These are phyloP conservation scores for Meripilus lineatus DNA, from an alignment of 1,284 basidiomycete genomes.

Conservation along the genomic window DNA sequence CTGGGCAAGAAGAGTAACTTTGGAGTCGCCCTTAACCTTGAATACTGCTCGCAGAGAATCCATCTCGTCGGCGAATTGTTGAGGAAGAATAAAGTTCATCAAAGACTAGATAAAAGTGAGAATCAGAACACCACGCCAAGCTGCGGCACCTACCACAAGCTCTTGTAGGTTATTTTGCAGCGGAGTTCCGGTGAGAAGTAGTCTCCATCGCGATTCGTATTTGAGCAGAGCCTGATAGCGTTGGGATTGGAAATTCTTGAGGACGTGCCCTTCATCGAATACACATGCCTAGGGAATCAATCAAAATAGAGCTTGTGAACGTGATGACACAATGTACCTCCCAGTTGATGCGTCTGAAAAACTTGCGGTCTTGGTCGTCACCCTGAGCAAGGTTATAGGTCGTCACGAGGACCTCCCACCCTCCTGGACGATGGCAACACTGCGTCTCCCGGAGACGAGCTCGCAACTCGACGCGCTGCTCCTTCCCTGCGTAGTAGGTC, in stretches of 20 bases:
- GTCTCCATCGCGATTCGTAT: slow-evolving; percentile 84
- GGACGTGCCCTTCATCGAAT: slow-evolving; percentile 93
- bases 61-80: slow-evolving; percentile 76
- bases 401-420: slow-evolving; percentile 93
- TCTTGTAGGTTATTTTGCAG: slow-evolving; percentile 92
- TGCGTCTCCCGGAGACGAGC: slow-evolving; percentile 64
- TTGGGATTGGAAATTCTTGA: slow-evolving; percentile 97
- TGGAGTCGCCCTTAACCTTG: slow-evolving; percentile 89
- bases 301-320: background rate
- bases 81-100: slow-evolving; percentile 96
- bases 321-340: slow-evolving; percentile 44
- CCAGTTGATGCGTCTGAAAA: slow-evolving; percentile 91
- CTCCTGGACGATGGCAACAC: slow-evolving; percentile 31
- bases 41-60: slow-evolving; percentile 90
- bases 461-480: slow-evolving; percentile 78
- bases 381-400: slow-evolving; percentile 95
- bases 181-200: slow-evolving; percentile 95
- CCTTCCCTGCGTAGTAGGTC: slow-evolving; percentile 92
- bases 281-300: slow-evolving; percentile 35
- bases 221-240: slow-evolving; percentile 88
- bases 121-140: too few relatives aligned
- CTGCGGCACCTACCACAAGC: slow-evolving; percentile 85
- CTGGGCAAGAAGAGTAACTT: slow-evolving; percentile 82
- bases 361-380: slow-evolving; percentile 83
- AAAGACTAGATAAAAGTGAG: slow-evolving; percentile 60